Conservation (phyloP, 2,329 filamentous ascomycete genomes). For the Trichoderma afroharzianum region DNA sequence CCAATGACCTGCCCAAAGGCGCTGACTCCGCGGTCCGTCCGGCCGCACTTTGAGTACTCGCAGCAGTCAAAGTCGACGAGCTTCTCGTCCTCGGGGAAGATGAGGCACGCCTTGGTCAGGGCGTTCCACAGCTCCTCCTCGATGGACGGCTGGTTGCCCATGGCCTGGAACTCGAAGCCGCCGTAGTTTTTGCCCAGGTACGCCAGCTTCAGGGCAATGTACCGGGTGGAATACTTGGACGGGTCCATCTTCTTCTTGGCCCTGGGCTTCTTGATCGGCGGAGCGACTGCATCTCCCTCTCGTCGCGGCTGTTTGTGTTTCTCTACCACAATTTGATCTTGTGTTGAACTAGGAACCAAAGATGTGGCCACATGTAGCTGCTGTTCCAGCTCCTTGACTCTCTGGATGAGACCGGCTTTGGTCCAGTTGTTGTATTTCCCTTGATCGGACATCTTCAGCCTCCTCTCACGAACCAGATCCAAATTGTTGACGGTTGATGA, state of each 20-base stretch:
- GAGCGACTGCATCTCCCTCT: background rate
- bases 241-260: slow-evolving; percentile 64
- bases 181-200: slow-evolving; percentile 91
- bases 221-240: slow-evolving; percentile 74
- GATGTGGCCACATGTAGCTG: slow-evolving; percentile 48
- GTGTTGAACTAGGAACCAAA: background rate
- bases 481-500: slow-evolving; percentile 20
- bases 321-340: background rate
- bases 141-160: slow-evolving; percentile 71
- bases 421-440: slow-evolving; percentile 63
- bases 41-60: slow-evolving; percentile 92
- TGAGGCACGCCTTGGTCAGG: slow-evolving; percentile 74
- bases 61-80: slow-evolving; percentile 75
- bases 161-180: slow-evolving; percentile 82
- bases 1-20: slow-evolving; percentile 95
- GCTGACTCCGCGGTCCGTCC: slow-evolving; percentile 90
- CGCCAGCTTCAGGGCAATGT: slow-evolving; percentile 87
- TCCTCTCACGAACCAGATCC: background rate
- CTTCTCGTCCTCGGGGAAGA: slow-evolving; percentile 63
- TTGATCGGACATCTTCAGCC: slow-evolving; percentile 30
- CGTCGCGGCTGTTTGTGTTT: background rate
- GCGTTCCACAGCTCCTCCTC: slow-evolving; percentile 95
- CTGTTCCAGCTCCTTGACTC: slow-evolving; percentile 64
- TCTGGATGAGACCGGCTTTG: slow-evolving; percentile 62
- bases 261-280: slow-evolving; percentile 36